Evolutionary conservation across 768 basidiomycete genomes (phyloP).

Genomic region (Kwoniella mangroviensis): DNA sequence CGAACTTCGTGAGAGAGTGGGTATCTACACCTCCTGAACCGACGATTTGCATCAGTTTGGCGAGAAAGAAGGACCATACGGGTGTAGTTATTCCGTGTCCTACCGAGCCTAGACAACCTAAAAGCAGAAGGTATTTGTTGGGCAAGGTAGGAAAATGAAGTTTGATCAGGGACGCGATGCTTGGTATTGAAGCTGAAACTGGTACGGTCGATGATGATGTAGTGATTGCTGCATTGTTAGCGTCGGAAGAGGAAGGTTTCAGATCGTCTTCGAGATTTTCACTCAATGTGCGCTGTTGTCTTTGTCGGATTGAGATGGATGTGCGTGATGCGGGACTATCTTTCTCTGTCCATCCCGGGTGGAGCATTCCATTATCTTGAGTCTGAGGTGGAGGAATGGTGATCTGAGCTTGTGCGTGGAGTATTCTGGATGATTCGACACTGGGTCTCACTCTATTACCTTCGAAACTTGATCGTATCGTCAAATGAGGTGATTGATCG

Average conservation of each 20-base stretch:
- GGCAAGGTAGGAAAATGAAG: conserved; percentile 73
- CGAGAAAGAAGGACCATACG: conserved; percentile 87
- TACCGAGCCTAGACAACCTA: conserved; percentile 73
- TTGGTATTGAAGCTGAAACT: conserved; percentile 6
- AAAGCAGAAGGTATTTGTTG: conserved; percentile 68
- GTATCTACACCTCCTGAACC: conserved; percentile 54
- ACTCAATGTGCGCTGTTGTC: conserved; percentile 25
- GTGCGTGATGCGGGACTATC: neutral
- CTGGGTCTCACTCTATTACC: conserved; percentile 7
- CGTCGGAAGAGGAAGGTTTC: conserved; percentile 12
- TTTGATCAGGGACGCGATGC: conserved; percentile 38
- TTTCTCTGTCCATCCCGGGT: conserved; percentile 12
- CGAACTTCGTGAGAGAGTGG: conserved; percentile 37
- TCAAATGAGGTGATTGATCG: conserved; percentile 5
- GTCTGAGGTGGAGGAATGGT: neutral
- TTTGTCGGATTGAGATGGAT: neutral
- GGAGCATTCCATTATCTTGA: neutral
- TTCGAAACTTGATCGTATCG: conserved; percentile 9
- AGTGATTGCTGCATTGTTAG: conserved; percentile 15
- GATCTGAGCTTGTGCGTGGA: neutral
- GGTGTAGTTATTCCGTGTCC: conserved; percentile 84
- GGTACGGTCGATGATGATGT: neutral
- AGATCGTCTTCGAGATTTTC: conserved; percentile 41
- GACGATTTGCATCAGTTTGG: conserved; percentile 68
- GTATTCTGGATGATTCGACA: neutral